A percentile compares a stretch with the other conserved stretches of the same genome.
Conservation (phyloP, 345 rosid species). For the Salix suchowensis region DNA sequence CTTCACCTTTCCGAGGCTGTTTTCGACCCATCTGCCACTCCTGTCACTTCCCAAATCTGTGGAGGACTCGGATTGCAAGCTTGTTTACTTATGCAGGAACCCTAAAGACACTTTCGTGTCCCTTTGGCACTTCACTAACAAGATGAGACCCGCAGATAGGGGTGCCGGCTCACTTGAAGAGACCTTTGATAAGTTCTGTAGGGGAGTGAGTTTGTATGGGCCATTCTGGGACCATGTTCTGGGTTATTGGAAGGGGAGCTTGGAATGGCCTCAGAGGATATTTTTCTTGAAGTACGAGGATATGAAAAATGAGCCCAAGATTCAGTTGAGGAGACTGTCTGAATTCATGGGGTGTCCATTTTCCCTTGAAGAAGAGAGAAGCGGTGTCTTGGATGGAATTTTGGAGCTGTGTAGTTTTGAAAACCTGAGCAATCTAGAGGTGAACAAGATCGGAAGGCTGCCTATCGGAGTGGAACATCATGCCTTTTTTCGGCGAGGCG, state of each 20-base stretch:
- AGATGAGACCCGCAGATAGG: slow-evolving; percentile 19
- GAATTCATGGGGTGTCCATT: slow-evolving; percentile 46
- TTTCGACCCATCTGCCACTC: slow-evolving; percentile 38
- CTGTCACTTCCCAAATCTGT: slow-evolving; percentile 35
- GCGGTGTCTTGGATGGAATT: slow-evolving; percentile 33
- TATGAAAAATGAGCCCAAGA: slow-evolving; percentile 28
- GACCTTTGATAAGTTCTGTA: slow-evolving; percentile 39
- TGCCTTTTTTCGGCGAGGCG: slow-evolving; percentile 45
- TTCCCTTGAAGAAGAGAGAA: slow-evolving; percentile 36
- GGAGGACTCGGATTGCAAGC: slow-evolving; percentile 34
- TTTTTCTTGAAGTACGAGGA: slow-evolving; percentile 55
- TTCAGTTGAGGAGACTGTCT: slow-evolving; percentile 35
- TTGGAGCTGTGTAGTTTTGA: slow-evolving; percentile 47
- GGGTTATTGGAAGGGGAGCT: slow-evolving; percentile 48
- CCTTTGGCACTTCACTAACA: slow-evolving; percentile 52
- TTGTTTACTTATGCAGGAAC: slow-evolving; percentile 55
- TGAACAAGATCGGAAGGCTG: slow-evolving; percentile 37
- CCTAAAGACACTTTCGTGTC: slow-evolving; percentile 58
- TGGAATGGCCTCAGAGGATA: slow-evolving; percentile 34
- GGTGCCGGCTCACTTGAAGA: slow-evolving; percentile 30
- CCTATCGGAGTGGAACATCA: slow-evolving; percentile 22
- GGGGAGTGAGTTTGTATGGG: slow-evolving; percentile 43
- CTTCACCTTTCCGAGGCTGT: slow-evolving; percentile 36
- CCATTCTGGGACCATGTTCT: slow-evolving; percentile 62
- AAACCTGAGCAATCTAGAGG: slow-evolving; percentile 43